Evolutionary conservation across 495 filamentous ascomycete genomes (phyloP).

Genomic region (Aspergillus biplanus): DNA sequence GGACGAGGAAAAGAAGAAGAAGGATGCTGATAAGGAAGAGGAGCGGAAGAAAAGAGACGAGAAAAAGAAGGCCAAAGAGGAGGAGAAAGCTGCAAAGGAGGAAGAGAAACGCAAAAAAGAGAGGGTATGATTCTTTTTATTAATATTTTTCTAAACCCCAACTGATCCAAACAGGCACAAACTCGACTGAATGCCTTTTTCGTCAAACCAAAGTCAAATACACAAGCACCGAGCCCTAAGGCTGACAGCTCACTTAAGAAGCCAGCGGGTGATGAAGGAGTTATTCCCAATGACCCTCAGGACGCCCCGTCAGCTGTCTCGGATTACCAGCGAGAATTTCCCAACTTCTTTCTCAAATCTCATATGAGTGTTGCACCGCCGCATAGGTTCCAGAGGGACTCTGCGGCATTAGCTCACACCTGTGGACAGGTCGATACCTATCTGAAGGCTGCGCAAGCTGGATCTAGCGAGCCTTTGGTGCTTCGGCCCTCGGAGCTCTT

Average conservation of each 20-base stretch:
- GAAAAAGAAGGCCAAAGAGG: slow-evolving; percentile 64
- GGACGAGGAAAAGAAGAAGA: slow-evolving; percentile 40
- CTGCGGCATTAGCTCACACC: slow-evolving; percentile 51
- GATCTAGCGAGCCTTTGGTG: slow-evolving; percentile 23
- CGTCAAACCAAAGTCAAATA: slow-evolving; percentile 45
- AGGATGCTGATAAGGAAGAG: slow-evolving; percentile 39
- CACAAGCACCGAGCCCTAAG: slow-evolving; percentile 25
- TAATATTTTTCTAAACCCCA: not conserved
- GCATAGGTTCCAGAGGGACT: slow-evolving; percentile 58
- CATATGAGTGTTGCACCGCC: slow-evolving; percentile 63
- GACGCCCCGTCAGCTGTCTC: slow-evolving; percentile 37
- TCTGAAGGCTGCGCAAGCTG: slow-evolving; percentile 34
- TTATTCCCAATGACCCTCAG: slow-evolving; percentile 21
- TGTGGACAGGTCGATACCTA: slow-evolving; percentile 53
- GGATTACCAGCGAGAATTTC: slow-evolving; percentile 73
- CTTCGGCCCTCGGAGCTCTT: slow-evolving; percentile 64
- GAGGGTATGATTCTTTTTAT: slow-evolving; percentile 49
- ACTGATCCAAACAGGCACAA: slow-evolving; percentile 51
- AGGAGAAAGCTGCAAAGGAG: slow-evolving; percentile 56
- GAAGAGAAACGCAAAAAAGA: slow-evolving; percentile 54
- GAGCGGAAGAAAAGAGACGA: slow-evolving; percentile 30
- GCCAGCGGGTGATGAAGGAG: slow-evolving; percentile 13
- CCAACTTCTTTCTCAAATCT: slow-evolving; percentile 74
- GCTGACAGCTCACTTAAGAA: slow-evolving; percentile 33
- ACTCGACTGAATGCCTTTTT: slow-evolving; percentile 66